Base-by-base conservation (phyloP, 1,284 basidiomycete species). In the Ustilago crameri region DNA sequence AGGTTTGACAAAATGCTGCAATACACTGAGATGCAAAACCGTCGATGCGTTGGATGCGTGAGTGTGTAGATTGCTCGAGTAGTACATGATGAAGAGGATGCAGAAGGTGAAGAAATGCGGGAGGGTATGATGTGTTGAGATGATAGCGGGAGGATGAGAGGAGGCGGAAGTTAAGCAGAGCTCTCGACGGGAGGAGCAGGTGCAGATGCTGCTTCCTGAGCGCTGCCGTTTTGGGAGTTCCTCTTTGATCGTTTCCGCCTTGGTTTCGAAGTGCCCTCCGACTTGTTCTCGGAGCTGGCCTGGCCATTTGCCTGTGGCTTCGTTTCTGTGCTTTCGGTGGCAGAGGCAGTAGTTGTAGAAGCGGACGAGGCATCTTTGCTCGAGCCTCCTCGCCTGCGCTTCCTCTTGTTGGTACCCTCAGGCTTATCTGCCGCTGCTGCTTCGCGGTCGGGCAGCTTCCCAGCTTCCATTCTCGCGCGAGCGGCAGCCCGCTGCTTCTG, bases 401-500 rank as follows among this genome's bases (percentile, higher is more conserved):
- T 67, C 34, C 26, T 67, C 42, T 27, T 59, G 15, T 34, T 46
- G 1, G 17, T 23, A 8, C 23, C 26, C 20, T 42, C 37, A 37
- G 22, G 20, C 0, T 22, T 37, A 0, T 37, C 22, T 3, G 26
- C 27, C 22, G 20, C 7, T 23, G 14, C 24, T 8, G 40, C 17
- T 26, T 48, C 34, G 40, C 20, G 17, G 9, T 42, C 23, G 18
- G 41, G 41, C 5, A 44, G 46, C 27, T 62, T 63, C 40, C 15
- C 35, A 8, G 64, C 64, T 37, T 59, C 48, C 24, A 52, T 37
- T 5, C 60, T 47, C 0, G 60, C 59, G 2, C 51, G 34, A 10
- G 68, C 68, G 0, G 68, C 68, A 9, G 37, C 35, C 1, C 62
- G 30, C 20, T 74, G 66, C 20, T 74, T 74, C 23, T 62, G 62